Percentiles rank a stretch among this genome's conserved stretches.
Conservation (phyloP, 2,329 filamentous ascomycete species). For the Clarireedia hainanense region DNA sequence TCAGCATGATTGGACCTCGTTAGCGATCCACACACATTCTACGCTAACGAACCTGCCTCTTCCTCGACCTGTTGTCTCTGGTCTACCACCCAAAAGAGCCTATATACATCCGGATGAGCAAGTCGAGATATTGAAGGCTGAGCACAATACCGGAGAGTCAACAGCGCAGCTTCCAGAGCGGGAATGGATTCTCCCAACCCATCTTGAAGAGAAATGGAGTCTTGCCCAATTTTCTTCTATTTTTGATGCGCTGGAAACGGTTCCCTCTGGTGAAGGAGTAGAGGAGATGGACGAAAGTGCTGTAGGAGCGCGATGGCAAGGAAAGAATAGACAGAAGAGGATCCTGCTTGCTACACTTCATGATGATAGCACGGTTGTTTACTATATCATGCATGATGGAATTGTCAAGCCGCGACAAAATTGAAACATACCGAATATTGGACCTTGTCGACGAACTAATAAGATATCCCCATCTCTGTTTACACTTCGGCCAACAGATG, state of each 20-base stretch:
- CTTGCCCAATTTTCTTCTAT: slow-evolving; percentile 57
- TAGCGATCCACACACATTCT: slow-evolving; percentile 46
- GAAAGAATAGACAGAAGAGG: slow-evolving; percentile 50
- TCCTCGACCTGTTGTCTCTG: slow-evolving; percentile 59
- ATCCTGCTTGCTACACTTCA: slow-evolving; percentile 68
- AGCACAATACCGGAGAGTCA: slow-evolving; percentile 39
- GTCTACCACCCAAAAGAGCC: slow-evolving; percentile 62
- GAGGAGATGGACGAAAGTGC: slow-evolving; percentile 12
- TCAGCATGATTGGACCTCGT: slow-evolving; percentile 66
- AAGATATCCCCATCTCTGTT: neutral
- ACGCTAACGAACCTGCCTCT: slow-evolving; percentile 35
- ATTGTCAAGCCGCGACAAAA: slow-evolving; percentile 82
- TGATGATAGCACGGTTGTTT: slow-evolving; percentile 75
- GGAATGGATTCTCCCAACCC: slow-evolving; percentile 73
- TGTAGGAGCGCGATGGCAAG: slow-evolving; percentile 36
- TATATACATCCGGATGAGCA: slow-evolving; percentile 82
- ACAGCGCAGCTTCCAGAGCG: slow-evolving; percentile 46
- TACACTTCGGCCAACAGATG: neutral
- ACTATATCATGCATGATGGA: slow-evolving; percentile 81
- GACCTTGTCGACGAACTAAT: neutral
- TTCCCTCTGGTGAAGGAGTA: slow-evolving; percentile 33
- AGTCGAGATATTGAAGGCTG: slow-evolving; percentile 59
- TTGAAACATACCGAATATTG: slow-evolving; percentile 33
- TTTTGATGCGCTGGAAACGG: slow-evolving; percentile 53
- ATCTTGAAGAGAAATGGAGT: slow-evolving; percentile 66